These are phyloP conservation scores for Pyrenophora graminea DNA, from an alignment of 2,329 filamentous ascomycete genomes.

Conservation along the genomic window DNA sequence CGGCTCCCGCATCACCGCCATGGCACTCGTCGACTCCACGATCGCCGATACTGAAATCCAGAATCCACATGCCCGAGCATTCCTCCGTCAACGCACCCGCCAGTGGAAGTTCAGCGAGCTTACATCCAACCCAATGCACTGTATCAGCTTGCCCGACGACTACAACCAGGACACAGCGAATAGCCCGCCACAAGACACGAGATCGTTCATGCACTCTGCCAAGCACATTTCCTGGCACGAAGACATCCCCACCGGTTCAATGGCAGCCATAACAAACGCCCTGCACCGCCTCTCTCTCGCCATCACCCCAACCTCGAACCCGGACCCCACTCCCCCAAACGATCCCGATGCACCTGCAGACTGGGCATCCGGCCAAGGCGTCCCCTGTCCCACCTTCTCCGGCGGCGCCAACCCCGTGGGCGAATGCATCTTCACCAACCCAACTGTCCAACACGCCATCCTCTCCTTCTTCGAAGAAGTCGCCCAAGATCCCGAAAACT, in stretches of 20 bases:
- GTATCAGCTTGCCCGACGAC: conserved; percentile 28
- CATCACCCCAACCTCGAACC: background rate
- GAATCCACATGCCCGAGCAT: conserved; percentile 29
- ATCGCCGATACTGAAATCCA: conserved; percentile 29
- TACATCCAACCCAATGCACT: conserved; percentile 22
- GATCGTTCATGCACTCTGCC: background rate
- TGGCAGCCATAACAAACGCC: conserved; percentile 10
- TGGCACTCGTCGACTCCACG: conserved; percentile 37
- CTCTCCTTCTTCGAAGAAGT: conserved; percentile 66
- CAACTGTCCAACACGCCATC: conserved; percentile 58
- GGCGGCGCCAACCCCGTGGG: conserved; percentile 62
- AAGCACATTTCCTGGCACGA: conserved; percentile 24
- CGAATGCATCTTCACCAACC: conserved; percentile 63
- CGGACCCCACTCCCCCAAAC: background rate
- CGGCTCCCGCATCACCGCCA: conserved; percentile 31
- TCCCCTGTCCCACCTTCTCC: conserved; percentile 61
- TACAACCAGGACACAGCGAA: conserved; percentile 12
- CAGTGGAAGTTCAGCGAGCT: conserved; percentile 36
- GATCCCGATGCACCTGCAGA: conserved; percentile 1
- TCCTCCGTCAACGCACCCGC: conserved; percentile 39
- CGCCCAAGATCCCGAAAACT: conserved; percentile 50
- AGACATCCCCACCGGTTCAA: background rate
- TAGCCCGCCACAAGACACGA: background rate
- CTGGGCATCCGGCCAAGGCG: conserved; percentile 16
- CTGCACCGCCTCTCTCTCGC: conserved; percentile 14